These are phyloP conservation scores for Scheffersomyces parashehatae DNA, from an alignment of 1,139 yeast genomes.

Conservation along the genomic window DNA sequence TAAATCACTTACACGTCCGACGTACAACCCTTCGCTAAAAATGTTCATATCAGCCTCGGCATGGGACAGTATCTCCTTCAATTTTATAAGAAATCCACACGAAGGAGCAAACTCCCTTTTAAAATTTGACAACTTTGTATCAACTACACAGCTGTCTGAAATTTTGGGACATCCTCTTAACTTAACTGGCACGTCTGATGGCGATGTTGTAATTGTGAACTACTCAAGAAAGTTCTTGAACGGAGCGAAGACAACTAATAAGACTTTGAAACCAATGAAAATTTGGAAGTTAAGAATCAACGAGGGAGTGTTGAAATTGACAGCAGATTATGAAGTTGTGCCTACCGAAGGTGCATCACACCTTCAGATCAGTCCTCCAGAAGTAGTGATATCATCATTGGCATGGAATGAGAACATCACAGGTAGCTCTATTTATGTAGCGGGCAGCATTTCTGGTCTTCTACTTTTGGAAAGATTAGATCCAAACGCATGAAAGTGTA, in stretches of 20 bases:
- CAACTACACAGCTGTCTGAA: conserved; percentile 32
- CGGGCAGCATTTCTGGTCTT: conserved; percentile 68
- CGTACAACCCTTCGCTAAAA: conserved; percentile 28
- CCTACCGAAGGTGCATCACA: conserved; percentile 30
- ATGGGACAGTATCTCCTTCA: conserved; percentile 30
- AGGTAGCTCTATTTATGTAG: conserved; percentile 62
- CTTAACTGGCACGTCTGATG: conserved; percentile 64
- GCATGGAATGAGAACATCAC: conserved; percentile 61
- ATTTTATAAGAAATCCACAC: conserved; percentile 35
- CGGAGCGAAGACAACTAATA: conserved; percentile 33
- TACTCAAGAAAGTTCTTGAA: conserved; percentile 38
- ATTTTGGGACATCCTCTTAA: conserved; percentile 59
- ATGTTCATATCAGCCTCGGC: conserved; percentile 22
- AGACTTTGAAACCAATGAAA: conserved; percentile 31
- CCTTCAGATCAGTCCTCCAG: conserved; percentile 50
- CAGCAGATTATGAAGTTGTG: conserved; percentile 27
- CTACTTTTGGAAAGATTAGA: conserved; percentile 61
- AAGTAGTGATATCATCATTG: conserved; percentile 52
- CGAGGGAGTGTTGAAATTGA: conserved; percentile 18
- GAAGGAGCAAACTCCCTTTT: conserved; percentile 32
- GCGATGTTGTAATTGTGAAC: conserved; percentile 44
- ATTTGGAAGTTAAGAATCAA: conserved; percentile 33
- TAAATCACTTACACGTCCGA: conserved; percentile 24
- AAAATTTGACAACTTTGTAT: conserved; percentile 32
- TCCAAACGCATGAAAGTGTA: conserved; percentile 14